These are phyloP conservation scores for Rhododendron mucronatum DNA, from an alignment of 148 eudicot genomes.

Conservation along the genomic window DNA sequence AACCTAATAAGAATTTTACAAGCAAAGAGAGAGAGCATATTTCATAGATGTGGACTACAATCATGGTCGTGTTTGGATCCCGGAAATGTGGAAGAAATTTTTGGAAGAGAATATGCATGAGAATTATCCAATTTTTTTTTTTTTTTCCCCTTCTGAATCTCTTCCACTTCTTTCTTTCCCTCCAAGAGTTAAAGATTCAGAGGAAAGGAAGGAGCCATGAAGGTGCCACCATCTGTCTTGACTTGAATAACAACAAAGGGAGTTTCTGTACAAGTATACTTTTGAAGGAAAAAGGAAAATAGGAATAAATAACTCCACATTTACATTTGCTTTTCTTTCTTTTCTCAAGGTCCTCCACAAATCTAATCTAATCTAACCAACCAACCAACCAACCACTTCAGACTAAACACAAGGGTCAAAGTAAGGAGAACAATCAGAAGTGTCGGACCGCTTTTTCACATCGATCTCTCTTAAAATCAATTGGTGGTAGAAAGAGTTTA, in stretches of 20 bases:
- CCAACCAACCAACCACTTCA: not conserved
- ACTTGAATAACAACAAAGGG: not conserved
- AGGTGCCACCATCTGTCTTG: not conserved
- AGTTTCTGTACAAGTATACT: not conserved
- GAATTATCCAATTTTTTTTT: not conserved
- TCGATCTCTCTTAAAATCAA: too few relatives aligned
- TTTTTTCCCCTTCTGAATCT: not conserved
- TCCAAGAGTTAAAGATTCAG: not conserved
- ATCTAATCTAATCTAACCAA: not conserved
- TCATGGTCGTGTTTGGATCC: not conserved
- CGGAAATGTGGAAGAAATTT: not conserved
- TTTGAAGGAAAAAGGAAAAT: not conserved
- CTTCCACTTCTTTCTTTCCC: not conserved
- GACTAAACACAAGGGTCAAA: too few relatives aligned
- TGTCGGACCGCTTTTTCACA: too few relatives aligned
- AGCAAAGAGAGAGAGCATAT: not conserved
- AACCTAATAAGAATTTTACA: not conserved
- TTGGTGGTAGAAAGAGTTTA: too few relatives aligned
- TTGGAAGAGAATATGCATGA: not conserved
- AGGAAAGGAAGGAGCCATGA: conserved; percentile 5
- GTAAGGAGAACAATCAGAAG: not conserved
- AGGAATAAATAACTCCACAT: not conserved
- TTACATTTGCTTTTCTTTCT: not conserved
- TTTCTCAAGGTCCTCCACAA: not conserved
- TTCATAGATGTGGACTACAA: not conserved